Evolutionary conservation across 768 basidiomycete genomes (phyloP), one percentile per base, ranked within the genome.

Genomic region (Astraeus odoratus): DNA sequence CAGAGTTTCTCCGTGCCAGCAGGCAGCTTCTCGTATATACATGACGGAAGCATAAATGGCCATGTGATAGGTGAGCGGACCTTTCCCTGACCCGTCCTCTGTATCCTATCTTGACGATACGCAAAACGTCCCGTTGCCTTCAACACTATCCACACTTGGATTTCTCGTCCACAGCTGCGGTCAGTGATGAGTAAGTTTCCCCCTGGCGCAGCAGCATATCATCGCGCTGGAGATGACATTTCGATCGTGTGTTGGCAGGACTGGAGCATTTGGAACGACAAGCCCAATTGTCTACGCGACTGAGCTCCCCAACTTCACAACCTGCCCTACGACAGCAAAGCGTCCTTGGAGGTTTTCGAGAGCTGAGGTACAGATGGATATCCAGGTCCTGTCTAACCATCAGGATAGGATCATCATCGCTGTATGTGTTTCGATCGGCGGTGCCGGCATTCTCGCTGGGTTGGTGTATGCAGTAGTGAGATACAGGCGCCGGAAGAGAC

Each of bases 101-200:
- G 27, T 12, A 31, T 5, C 30, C 30, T n/a, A 31, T 3, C 30
- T 31, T 31, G 4, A 12, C 30, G 30, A 12, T 31, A 31, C 10
- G 30, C 30, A 31, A 10, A 12, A 4, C 30, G 30, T 29, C 27
- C 13, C 13, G 27, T 6, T 29, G 27, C 13, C 7, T 13, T 29
- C 27, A 13, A 7, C 27, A 29, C 27, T 12, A n/a, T 12, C 30
- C 30, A 5, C 4, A 10, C n/a, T 36, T 12, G 5, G 16, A 36
- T 36, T 5, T 20, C 12, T 18, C 8, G 35, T 20, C 29, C 31
- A 27, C 50, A 76, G 74, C 61, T 33, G 56, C 67, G 15, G 57
- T 71, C 48, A 61, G 60, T 45, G 70, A 75, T 54, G 54, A 60
- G 75, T 76, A 49, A 67, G 77, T 66, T 12, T 8, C 15, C 26